Base-by-base conservation (phyloP, 108 stramenopile species). In the Poteriospumella lacustris region DNA sequence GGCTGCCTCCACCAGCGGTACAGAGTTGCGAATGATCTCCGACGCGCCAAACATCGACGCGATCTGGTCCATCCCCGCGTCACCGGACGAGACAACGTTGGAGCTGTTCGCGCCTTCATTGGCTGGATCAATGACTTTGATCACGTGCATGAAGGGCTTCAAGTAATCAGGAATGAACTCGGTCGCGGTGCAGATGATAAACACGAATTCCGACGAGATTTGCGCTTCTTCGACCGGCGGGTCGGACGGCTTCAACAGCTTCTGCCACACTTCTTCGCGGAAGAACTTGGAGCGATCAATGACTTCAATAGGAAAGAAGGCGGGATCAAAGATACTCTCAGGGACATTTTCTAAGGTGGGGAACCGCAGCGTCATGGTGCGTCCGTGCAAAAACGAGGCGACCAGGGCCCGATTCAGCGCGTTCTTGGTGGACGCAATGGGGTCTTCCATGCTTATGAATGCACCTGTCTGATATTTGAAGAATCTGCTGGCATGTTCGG, bases 381-480 rank as follows among this genome's bases (percentile, higher is more conserved):
- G 42, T 0, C 84, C 84, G 52, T 79, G 24, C 59, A 58, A 29
- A 26, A 85, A 43, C 29, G 76, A 39, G 43, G 76, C 80, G 1
- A 82, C 81, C 38, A 85, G 62, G 12, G 79, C 43, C 41, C 44
- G 36, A n/a, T 80, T 59, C n/a, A 85, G 73, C n/a, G 80, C 42
- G 15, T 67, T 39, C 28, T 40, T 47, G n/a, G 52, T 42, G 80
- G 62, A 78, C 39, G 80, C 78, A 0, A 39, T 28, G 9, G 58
- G 78, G 58, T 44, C 69, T 26, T 68, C 47, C 2, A 42, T 73
- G 0, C 77, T 41, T 0, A 85, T 44, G 36, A 75, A 81, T 28
- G 44, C 1, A 26, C 84, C 84, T 15, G 69, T 76, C 72, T 85
- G 84, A 38, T 85, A 85, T 40, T 77, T 43, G 33, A 85, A 43